phyloP scores from a whole-genome alignment of 176 grass and related monocot genomes.

The Eleusine coracana region DNA sequence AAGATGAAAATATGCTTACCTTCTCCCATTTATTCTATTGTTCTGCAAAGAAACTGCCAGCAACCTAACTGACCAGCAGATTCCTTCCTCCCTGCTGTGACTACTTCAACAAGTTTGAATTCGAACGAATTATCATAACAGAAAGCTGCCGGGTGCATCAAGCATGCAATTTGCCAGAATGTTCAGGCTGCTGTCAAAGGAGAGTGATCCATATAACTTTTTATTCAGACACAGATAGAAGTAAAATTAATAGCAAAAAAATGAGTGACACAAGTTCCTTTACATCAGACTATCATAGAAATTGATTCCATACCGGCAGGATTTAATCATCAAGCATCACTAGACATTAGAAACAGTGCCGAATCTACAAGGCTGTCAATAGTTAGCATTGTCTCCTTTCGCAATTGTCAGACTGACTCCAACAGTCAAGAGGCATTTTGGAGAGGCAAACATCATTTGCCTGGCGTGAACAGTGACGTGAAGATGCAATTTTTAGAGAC shows the following conservation, averaged over 20 bases:
- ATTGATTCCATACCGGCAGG: neutral
- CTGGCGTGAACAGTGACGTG: too few species aligned
- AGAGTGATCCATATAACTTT: neutral
- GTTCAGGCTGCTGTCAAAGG: neutral
- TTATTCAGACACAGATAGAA: neutral
- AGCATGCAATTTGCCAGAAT: slow-evolving; percentile 17
- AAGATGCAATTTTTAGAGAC: too few species aligned
- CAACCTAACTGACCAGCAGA: neutral
- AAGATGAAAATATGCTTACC: slow-evolving; percentile 27
- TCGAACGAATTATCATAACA: neutral
- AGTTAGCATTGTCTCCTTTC: neutral
- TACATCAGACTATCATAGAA: neutral
- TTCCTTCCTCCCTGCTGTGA: slow-evolving; percentile 12
- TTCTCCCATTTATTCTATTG: slow-evolving; percentile 52
- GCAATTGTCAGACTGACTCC: neutral
- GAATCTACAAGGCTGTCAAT: neutral
- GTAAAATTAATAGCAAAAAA: neutral
- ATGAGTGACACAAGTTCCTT: neutral
- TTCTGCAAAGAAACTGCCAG: slow-evolving; percentile 6
- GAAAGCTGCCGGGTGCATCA: slow-evolving; percentile 7
- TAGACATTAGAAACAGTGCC: slow-evolving; percentile 17
- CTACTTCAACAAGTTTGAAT: slow-evolving; percentile 2
- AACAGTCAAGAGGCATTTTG: too few species aligned
- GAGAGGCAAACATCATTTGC: too few species aligned
- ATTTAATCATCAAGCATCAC: neutral